Conservation (phyloP, 2,329 filamentous ascomycete species). For the Incumbomyces delicatus region DNA sequence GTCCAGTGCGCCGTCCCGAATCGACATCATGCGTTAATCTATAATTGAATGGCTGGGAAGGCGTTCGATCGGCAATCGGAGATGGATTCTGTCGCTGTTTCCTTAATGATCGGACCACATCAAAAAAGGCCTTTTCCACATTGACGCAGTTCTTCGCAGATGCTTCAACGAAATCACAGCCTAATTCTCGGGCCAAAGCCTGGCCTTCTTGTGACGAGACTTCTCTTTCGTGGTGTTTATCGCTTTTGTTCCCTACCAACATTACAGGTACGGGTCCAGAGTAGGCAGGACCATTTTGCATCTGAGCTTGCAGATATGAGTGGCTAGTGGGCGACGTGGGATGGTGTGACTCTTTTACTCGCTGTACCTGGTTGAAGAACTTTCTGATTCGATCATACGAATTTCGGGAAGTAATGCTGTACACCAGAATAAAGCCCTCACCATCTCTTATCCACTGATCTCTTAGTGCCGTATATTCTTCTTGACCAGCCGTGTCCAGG, state of each 20-base stretch:
- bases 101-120: conserved; percentile 84
- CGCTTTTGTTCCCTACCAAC: conserved; percentile 98
- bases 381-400: conserved; percentile 91
- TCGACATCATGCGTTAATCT: conserved; percentile 1
- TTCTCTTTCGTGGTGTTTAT: conserved; percentile 88
- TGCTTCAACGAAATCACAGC: conserved; percentile 93
- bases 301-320: conserved; percentile 41
- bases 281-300: conserved; percentile 36
- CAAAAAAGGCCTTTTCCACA: conserved; percentile 96
- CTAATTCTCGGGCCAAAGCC: conserved; percentile 79
- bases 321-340: conserved; percentile 45
- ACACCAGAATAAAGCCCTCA: conserved; percentile 93
- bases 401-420: conserved; percentile 94
- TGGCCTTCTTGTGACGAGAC: conserved; percentile 95
- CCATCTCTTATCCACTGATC: conserved; percentile 98
- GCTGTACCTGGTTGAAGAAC: conserved; percentile 93
- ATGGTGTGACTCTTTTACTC: conserved; percentile 77
- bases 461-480: conserved; percentile 92
- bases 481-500: conserved; percentile 92
- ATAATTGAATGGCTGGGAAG: background rate
- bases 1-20: background rate
- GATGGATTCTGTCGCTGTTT: conserved; percentile 57
- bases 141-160: conserved; percentile 98
- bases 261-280: conserved; percentile 70
- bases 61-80: background rate